Evolutionary conservation across 148 eudicot species (phyloP).

Genomic region (Hydrangea macrophylla): DNA sequence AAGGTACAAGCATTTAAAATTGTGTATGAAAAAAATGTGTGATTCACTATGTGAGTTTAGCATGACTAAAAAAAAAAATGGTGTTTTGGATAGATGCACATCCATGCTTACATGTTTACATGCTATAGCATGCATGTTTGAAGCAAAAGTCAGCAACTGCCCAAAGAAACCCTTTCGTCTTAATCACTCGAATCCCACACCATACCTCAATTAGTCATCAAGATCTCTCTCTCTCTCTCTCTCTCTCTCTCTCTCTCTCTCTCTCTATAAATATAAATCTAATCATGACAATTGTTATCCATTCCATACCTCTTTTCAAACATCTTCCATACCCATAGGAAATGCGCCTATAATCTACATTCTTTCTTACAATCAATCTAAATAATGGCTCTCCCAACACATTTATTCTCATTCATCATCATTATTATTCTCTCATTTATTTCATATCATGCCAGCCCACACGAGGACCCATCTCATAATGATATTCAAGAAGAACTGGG

Average conservation of each 20-base stretch:
- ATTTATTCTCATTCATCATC: neutral
- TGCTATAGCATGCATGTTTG: no score
- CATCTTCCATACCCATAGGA: neutral
- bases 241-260: neutral
- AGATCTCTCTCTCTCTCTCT: neutral
- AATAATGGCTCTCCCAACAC: constrained; percentile 7
- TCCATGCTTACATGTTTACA: no score
- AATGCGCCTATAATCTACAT: neutral
- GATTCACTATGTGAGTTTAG: no score
- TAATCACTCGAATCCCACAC: constrained; percentile 13
- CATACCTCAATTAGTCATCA: constrained; percentile 14
- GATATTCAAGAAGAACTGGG: constrained; percentile 19
- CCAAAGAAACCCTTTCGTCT: constrained; percentile 16
- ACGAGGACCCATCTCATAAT: constrained; percentile 1
- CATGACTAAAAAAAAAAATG: no score
- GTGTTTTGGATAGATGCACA: no score
- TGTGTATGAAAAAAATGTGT: no score
- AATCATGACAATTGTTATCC: neutral
- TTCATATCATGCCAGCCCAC: neutral
- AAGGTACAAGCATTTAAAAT: no score
- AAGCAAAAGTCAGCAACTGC: neutral
- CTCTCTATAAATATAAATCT: constrained; percentile 12
- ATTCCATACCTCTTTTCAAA: constrained; percentile 1
- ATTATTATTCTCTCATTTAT: constrained; percentile 4
- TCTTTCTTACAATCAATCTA: neutral